Base-by-base conservation (phyloP, 441 rosid genomes). In the Corymbia calophylla region DNA sequence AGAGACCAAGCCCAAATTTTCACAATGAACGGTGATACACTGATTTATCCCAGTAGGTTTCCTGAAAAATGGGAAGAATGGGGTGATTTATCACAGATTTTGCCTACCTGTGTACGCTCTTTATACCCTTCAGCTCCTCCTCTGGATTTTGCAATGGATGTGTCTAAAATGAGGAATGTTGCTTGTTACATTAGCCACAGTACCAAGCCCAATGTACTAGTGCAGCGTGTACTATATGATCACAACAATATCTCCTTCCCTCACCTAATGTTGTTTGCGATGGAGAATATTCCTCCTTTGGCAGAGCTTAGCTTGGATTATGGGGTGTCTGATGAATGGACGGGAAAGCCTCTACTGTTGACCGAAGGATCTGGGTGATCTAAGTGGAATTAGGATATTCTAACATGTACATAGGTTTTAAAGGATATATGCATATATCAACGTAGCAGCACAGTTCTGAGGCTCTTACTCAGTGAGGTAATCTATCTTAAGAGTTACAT, bases 111-210 rank as follows among this genome's bases (percentile, higher is more conserved):
- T 90, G 93, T 88, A 88, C 93, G 89, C 35, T 96, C 99, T 6
- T 89, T 94, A 15, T 87, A 94, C 90, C 98, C 99, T 60, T 92
- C 97, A 10, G 58, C 95, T 68, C 97, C 98, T n/a, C 98, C 96
- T 44, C 70, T 96, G 92, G 97, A 96, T 94, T 96, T 94, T 90
- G 97, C 97, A 87, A 92, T 98, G 94, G 99, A 98, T 93, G 97
- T 96, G 49, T 96, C 99, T 6, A 94, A 88, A 90, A 91, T 95
- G 95, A 95, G 99, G 92, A 97, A 96, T 87, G 97, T 95, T 89
- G 99, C 99, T 82, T 95, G 96, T 88, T 98, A 96, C 93, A 94
- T 98, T 73, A 95, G 98, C 90, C 97, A 97, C 90, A 95, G 98
- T 89, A 89, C 93, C 51, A 89, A 94, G 87, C 99, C 99, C 11